Conservation (phyloP, 163 green algal species). For the Trebouxia gelatinosa region DNA sequence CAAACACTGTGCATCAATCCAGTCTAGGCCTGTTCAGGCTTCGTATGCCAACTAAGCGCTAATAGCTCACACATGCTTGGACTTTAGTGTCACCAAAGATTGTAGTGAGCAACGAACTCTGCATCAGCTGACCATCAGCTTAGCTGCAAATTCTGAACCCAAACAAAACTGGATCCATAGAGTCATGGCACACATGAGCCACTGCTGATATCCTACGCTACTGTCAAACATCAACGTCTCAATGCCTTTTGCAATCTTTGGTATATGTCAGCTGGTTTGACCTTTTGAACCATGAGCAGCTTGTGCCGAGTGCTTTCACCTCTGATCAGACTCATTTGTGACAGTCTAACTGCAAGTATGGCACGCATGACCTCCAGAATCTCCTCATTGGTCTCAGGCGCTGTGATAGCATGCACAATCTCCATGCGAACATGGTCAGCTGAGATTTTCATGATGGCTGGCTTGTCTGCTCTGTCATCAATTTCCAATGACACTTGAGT, state of each 20-base stretch:
- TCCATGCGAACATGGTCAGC: slow-evolving; percentile 73
- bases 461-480: slow-evolving; percentile 36
- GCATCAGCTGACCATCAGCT: too few relatives aligned
- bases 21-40: too few relatives aligned
- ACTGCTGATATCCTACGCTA: too few relatives aligned
- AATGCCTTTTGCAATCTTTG: slow-evolving; percentile 44
- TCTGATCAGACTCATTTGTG: slow-evolving; percentile 54
- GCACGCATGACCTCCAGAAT: slow-evolving; percentile 53
- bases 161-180: too few relatives aligned
- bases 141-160: too few relatives aligned
- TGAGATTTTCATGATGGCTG: slow-evolving; percentile 59
- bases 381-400: slow-evolving; percentile 26
- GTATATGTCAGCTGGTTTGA: slow-evolving; percentile 49
- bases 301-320: slow-evolving; percentile 49
- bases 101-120: too few relatives aligned
- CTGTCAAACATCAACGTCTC: slow-evolving; percentile 4
- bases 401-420: slow-evolving; percentile 39
- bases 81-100: too few relatives aligned
- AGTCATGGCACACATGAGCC: too few relatives aligned
- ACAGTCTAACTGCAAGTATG: slow-evolving; percentile 52
- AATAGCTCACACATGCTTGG: too few relatives aligned
- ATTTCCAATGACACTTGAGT: slow-evolving; percentile 37
- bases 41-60: too few relatives aligned
- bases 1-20: too few relatives aligned
- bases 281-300: slow-evolving; percentile 50